Percentiles rank a stretch among this genome's conserved stretches.
Evolutionary conservation across 108 stramenopile species (phyloP).

Genomic region (Schizochytrium sp.): DNA sequence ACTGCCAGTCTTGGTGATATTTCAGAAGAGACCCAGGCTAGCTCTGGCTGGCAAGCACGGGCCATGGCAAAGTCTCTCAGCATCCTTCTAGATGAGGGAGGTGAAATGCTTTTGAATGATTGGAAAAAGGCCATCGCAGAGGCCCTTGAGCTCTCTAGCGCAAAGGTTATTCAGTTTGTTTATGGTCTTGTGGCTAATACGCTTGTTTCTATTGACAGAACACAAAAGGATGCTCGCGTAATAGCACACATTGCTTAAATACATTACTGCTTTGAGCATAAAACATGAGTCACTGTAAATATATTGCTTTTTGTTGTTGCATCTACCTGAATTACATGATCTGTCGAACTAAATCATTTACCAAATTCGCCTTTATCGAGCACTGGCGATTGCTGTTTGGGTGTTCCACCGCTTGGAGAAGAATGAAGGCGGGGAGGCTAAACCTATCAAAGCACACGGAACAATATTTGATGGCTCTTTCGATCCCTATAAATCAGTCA

Average conservation of each 20-base stretch:
- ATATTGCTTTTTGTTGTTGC: no score
- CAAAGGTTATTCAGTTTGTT: slow-evolving; percentile 26
- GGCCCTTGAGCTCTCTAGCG: background rate
- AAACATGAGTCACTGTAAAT: no score
- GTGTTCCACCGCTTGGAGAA: no score
- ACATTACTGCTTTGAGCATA: no score
- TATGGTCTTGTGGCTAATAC: slow-evolving; percentile 51
- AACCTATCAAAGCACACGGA: no score
- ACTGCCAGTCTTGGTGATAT: background rate
- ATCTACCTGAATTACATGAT: no score
- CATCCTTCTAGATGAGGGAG: slow-evolving; percentile 31
- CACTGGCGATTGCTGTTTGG: no score
- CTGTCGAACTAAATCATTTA: no score
- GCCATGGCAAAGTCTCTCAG: slow-evolving; percentile 22
- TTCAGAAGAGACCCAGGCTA: background rate
- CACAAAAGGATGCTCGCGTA: slow-evolving; percentile 49
- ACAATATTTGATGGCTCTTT: no score
- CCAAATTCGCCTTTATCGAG: no score
- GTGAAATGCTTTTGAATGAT: slow-evolving; percentile 52
- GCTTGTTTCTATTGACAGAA: slow-evolving; percentile 11
- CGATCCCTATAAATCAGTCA: no score
- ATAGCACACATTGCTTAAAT: slow-evolving; percentile 23
- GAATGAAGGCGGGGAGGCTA: no score
- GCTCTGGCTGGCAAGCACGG: background rate
- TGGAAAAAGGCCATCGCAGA: slow-evolving; percentile 38